Percentiles rank a stretch among this genome's conserved stretches.
These are phyloP conservation scores for Eremomyces bilateralis DNA, from an alignment of 495 filamentous ascomycete species.

Conservation along the genomic window DNA sequence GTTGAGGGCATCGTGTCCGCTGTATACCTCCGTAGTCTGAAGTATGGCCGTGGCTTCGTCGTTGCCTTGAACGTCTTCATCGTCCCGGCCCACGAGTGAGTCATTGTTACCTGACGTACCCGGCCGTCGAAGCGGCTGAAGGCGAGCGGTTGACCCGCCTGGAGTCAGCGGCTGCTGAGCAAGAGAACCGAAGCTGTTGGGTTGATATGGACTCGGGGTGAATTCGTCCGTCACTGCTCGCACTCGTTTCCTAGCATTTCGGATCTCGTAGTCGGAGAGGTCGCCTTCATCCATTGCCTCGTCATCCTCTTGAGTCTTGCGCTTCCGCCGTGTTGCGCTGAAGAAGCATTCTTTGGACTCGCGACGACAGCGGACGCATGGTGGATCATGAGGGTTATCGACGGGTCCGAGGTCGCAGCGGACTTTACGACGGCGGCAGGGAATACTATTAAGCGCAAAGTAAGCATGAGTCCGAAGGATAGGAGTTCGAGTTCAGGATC, in stretches of 20 bases:
- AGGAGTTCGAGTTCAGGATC: neutral
- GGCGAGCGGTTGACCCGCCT: constrained; percentile 34
- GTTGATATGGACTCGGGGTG: neutral
- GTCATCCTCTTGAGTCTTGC: constrained; percentile 44
- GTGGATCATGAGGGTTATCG: constrained; percentile 82
- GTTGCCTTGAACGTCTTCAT: constrained; percentile 12
- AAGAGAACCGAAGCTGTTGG: neutral
- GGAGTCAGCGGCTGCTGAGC: constrained; percentile 34
- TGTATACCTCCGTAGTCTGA: constrained; percentile 39
- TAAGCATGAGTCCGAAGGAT: neutral
- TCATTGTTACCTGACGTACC: constrained; percentile 11
- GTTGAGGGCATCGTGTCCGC: constrained; percentile 50
- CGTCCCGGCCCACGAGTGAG: constrained; percentile 7
- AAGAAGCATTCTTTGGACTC: constrained; percentile 94
- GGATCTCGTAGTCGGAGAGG: constrained; percentile 16
- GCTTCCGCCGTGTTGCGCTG: constrained; percentile 83
- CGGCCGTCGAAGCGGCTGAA: constrained; percentile 32
- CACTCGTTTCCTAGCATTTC: constrained; percentile 19
- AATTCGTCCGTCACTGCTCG: constrained; percentile 7
- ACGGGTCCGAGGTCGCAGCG: constrained; percentile 88
- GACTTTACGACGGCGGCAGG: constrained; percentile 76
- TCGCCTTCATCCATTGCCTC: constrained; percentile 21
- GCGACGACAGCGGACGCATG: constrained; percentile 79
- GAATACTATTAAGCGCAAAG: constrained; percentile 25
- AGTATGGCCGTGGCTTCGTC: constrained; percentile 30